Conservation (phyloP, 106 monocot genomes). For the Allium cepa region DNA sequence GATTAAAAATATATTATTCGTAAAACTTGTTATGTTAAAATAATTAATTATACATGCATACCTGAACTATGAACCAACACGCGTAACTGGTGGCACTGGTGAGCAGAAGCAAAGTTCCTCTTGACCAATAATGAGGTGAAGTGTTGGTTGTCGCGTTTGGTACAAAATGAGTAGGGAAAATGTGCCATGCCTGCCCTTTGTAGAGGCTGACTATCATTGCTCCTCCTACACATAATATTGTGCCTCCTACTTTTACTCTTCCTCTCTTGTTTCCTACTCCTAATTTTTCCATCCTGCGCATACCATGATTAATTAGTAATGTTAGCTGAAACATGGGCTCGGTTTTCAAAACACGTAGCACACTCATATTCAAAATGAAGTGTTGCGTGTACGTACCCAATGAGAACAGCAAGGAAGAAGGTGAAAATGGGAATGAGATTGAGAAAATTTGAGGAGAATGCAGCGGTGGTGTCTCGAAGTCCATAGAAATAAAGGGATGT, state of each 20-base stretch:
- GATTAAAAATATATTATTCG: too few relatives aligned
- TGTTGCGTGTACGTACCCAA: slow-evolving; percentile 26
- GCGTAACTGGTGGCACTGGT: slow-evolving; percentile 40
- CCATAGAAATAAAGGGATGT: slow-evolving; percentile 62
- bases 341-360: too few relatives aligned
- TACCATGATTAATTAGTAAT: too few relatives aligned
- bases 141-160: background rate
- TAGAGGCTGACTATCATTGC: slow-evolving; percentile 38
- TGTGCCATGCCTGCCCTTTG: slow-evolving; percentile 38
- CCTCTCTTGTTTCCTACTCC: slow-evolving; percentile 18
- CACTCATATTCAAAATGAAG: too few relatives aligned
- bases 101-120: slow-evolving; percentile 37
- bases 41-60: background rate
- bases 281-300: slow-evolving; percentile 21
- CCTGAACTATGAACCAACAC: slow-evolving; percentile 57
- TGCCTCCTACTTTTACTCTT: slow-evolving; percentile 18
- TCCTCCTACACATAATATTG: slow-evolving; percentile 28
- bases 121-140: background rate
- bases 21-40: too few relatives aligned
- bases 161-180: slow-evolving; percentile 18
- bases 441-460: slow-evolving; percentile 46
- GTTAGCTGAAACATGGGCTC: too few relatives aligned
- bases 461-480: slow-evolving; percentile 46
- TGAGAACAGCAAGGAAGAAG: slow-evolving; percentile 37
- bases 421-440: slow-evolving; percentile 59